phyloP scores from a whole-genome alignment of 805 yeast genomes.

The Metschnikowia rubicola region DNA sequence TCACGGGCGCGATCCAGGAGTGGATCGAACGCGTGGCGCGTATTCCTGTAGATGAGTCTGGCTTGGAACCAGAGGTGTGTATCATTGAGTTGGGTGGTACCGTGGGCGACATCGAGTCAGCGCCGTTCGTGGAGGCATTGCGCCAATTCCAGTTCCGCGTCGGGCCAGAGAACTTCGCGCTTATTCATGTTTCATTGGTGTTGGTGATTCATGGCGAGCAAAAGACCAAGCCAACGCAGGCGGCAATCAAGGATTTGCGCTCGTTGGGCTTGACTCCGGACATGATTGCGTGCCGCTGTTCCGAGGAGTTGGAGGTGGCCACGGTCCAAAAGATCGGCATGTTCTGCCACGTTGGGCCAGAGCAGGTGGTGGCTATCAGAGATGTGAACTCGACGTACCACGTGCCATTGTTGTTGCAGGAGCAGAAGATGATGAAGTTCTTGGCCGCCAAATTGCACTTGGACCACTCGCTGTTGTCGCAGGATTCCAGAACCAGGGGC shows the following conservation, averaged over 20 bases:
- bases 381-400: slow-evolving; percentile 97
- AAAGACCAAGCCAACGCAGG: slow-evolving; percentile 99
- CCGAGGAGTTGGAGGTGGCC: slow-evolving; percentile 70
- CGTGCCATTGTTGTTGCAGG: slow-evolving; percentile 86
- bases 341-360: slow-evolving; percentile 99
- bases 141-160: slow-evolving; percentile 99
- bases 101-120: slow-evolving; percentile 98
- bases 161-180: slow-evolving; percentile 88
- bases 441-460: slow-evolving; percentile 67
- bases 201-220: slow-evolving; percentile 99
- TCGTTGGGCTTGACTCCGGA: slow-evolving; percentile 93
- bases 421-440: slow-evolving; percentile 78
- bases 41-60: slow-evolving; percentile 87
- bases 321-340: slow-evolving; percentile 96
- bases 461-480: slow-evolving; percentile 37
- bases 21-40: slow-evolving; percentile 94
- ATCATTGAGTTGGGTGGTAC: slow-evolving; percentile 98
- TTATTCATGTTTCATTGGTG: slow-evolving; percentile 93
- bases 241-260: slow-evolving; percentile 95
- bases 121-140: slow-evolving; percentile 97
- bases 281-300: slow-evolving; percentile 97
- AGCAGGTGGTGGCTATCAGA: slow-evolving; percentile 94
- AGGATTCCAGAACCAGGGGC: slow-evolving; percentile 63
- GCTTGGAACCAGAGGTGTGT: slow-evolving; percentile 91
- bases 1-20: slow-evolving; percentile 95